Conservation (phyloP, 352 stramenopile species). For the Globisporangium orthogonon region DNA sequence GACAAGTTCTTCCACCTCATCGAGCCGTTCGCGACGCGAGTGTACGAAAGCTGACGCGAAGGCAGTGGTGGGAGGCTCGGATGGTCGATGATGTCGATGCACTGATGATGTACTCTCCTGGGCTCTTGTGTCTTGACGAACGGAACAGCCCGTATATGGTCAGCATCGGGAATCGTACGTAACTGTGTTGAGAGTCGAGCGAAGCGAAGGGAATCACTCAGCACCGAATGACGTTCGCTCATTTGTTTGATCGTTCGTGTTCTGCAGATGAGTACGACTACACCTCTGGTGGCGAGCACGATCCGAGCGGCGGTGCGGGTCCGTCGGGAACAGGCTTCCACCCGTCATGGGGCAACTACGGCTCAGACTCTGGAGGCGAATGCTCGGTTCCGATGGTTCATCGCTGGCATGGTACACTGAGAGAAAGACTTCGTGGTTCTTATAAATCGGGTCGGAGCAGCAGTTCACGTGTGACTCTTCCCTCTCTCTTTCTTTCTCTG, state of each 20-base stretch:
- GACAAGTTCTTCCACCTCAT: conserved; percentile 75
- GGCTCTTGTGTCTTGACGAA: not conserved
- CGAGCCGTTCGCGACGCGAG: conserved; percentile 51
- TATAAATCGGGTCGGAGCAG: too few species aligned
- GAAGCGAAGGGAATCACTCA: too few species aligned
- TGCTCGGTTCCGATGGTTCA: conserved; percentile 64
- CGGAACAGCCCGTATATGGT: conserved; percentile 61
- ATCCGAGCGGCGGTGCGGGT: conserved; percentile 43
- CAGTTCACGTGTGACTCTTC: not conserved
- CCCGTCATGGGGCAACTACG: conserved; percentile 63
- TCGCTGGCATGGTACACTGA: conserved; percentile 43
- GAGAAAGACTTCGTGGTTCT: not conserved
- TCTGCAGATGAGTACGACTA: conserved; percentile 59
- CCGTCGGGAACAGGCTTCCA: conserved; percentile 45
- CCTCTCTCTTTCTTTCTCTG: not conserved
- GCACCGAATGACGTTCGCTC: not conserved
- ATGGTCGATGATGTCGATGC: not conserved
- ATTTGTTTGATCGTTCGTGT: not conserved
- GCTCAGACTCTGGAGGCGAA: conserved; percentile 51
- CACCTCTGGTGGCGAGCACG: conserved; percentile 36
- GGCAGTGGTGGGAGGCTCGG: too few species aligned
- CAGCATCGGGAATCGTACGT: conserved; percentile 68
- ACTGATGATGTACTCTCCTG: not conserved
- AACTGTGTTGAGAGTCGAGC: not conserved
- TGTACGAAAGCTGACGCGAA: conserved; percentile 24